Conservation (phyloP, 1,139 yeast species). For the Yamadazyma trypodendri region DNA sequence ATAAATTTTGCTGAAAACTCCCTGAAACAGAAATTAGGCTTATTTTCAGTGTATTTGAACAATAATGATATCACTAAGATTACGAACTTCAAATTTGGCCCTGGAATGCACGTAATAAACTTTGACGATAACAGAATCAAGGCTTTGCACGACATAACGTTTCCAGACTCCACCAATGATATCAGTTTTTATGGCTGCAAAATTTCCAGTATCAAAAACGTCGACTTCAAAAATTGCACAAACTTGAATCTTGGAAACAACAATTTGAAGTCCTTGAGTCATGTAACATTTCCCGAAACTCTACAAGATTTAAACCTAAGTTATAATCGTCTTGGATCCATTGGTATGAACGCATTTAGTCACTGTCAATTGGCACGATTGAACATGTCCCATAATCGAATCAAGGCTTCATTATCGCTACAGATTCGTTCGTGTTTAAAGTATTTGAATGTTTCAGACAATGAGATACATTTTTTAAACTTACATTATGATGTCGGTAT, state of each 20-base stretch:
- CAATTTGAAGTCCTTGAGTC: constrained; percentile 8
- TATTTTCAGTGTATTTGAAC: constrained; percentile 21
- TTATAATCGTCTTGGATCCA: constrained; percentile 9
- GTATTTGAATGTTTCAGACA: constrained; percentile 1
- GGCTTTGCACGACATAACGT: constrained; percentile 14
- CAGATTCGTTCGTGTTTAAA: background rate
- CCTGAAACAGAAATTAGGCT: constrained; percentile 14
- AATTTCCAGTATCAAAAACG: constrained; percentile 13
- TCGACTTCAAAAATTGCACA: constrained; percentile 14
- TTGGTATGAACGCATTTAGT: constrained; percentile 4
- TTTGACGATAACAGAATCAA: constrained; percentile 21
- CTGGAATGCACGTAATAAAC: constrained; percentile 18
- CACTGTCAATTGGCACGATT: constrained; percentile 2
- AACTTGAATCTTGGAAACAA: constrained; percentile 18
- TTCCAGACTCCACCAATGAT: background rate
- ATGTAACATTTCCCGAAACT: constrained; percentile 13
- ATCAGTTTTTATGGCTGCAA: constrained; percentile 22
- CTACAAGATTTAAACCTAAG: constrained; percentile 13
- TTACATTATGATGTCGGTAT: background rate
- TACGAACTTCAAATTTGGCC: constrained; percentile 18
- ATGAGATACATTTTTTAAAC: background rate
- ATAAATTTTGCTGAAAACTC: constrained; percentile 19
- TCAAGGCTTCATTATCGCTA: constrained; percentile 1
- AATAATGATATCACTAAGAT: constrained; percentile 17
- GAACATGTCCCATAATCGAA: constrained; percentile 5